Conservation (phyloP, 2,329 filamentous ascomycete species). For the Drechslerella coelobrocha region DNA sequence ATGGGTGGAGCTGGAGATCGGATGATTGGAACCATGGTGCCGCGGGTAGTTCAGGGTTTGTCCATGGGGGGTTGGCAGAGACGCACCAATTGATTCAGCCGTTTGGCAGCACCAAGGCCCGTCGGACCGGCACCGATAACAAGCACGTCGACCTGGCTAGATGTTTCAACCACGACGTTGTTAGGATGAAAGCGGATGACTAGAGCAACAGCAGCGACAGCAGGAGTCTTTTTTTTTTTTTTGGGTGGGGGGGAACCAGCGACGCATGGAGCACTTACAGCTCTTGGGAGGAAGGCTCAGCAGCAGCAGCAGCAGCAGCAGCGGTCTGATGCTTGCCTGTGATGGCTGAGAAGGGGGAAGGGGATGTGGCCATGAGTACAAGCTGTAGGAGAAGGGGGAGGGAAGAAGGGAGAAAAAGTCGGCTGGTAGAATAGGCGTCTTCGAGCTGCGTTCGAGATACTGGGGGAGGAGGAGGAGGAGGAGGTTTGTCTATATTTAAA, state of each 20-base stretch:
- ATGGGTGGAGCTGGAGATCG: constrained; percentile 12
- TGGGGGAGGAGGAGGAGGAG: too few relatives aligned
- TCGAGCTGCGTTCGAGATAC: too few relatives aligned
- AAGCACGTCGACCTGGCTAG: constrained; percentile 90
- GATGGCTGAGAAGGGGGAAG: not conserved
- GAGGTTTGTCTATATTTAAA: too few relatives aligned
- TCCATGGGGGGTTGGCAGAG: not conserved
- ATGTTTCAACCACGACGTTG: not conserved
- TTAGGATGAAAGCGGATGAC: not conserved
- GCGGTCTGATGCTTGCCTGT: not conserved
- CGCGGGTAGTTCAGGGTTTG: constrained; percentile 17
- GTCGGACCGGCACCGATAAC: constrained; percentile 98
- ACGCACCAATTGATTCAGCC: constrained; percentile 91
- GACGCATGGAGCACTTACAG: not conserved
- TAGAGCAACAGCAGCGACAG: too few relatives aligned
- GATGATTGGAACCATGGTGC: not conserved
- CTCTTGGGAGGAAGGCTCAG: too few relatives aligned
- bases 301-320: not conserved
- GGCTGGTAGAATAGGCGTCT: too few relatives aligned
- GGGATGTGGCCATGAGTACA: not conserved
- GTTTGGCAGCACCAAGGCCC: constrained; percentile 96
- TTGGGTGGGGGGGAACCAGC: not conserved
- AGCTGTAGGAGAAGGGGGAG: not conserved
- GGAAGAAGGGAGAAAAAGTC: too few relatives aligned
- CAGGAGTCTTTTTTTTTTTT: too few relatives aligned